Conservation (phyloP, 176 grass and related monocot species). For the Aegilops umbellulata region DNA sequence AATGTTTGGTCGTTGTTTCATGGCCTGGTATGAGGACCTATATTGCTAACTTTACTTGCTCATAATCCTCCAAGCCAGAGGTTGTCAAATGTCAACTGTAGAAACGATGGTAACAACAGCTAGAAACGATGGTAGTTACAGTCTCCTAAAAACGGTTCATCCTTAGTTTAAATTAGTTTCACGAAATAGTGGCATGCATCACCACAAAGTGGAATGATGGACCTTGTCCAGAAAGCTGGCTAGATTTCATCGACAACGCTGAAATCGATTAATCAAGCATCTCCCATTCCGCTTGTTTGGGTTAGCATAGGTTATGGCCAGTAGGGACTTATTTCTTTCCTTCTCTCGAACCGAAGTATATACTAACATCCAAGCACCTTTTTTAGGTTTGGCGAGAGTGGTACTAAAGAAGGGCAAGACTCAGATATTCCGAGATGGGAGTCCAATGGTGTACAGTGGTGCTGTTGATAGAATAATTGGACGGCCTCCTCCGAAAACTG, state of each 20-base stretch:
- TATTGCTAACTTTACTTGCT: neutral
- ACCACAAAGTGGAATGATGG: neutral
- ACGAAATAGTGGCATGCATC: neutral
- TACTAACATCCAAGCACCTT: neutral
- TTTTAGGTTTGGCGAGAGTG: constrained; percentile 80
- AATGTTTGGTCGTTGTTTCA: neutral
- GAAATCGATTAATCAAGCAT: neutral
- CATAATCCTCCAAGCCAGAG: neutral
- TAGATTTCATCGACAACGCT: neutral
- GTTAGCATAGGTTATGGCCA: neutral
- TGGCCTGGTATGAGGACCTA: neutral
- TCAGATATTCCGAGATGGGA: constrained; percentile 83
- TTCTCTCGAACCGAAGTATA: neutral
- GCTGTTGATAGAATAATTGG: constrained; percentile 80
- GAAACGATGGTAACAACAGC: neutral
- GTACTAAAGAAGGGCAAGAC: constrained; percentile 95
- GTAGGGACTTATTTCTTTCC: neutral
- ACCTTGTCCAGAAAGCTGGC: neutral
- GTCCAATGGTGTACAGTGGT: constrained; percentile 95
- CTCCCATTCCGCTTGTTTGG: neutral
- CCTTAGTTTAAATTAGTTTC: neutral
- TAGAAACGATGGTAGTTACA: neutral
- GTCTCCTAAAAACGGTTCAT: neutral
- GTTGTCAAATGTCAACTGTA: neutral
- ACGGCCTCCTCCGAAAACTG: constrained; percentile 69